These are phyloP conservation scores for Amanita phalloides DNA, from an alignment of 768 basidiomycete genomes.

Conservation along the genomic window DNA sequence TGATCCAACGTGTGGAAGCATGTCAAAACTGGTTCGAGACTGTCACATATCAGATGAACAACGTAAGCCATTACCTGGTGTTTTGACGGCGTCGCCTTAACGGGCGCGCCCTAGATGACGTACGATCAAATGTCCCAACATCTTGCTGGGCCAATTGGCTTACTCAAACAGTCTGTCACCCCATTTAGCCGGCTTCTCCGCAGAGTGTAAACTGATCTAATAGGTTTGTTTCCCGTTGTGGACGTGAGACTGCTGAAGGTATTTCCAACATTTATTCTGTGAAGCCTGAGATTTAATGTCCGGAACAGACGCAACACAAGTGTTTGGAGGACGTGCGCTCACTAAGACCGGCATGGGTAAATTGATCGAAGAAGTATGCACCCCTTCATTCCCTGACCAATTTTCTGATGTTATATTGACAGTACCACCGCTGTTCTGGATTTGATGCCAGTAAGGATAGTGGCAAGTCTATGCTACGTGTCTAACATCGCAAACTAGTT, in stretches of 20 bases:
- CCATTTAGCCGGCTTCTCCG: no score
- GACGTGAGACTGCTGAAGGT: constrained; percentile 66
- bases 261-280: background rate
- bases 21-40: constrained; percentile 86
- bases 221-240: constrained; percentile 59
- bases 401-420: constrained; percentile 1
- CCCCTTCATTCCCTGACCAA: constrained; percentile 1
- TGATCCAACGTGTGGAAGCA: constrained; percentile 85
- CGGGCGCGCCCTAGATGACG: constrained; percentile 47
- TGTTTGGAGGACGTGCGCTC: constrained; percentile 85
- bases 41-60: constrained; percentile 88
- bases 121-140: constrained; percentile 78
- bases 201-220: background rate
- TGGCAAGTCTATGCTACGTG: constrained; percentile 5
- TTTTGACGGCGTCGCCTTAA: background rate
- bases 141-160: constrained; percentile 80
- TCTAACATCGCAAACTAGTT: constrained; percentile 19
- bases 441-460: constrained; percentile 59
- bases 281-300: no score
- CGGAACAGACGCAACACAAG: constrained; percentile 55
- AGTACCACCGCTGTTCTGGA: constrained; percentile 78
- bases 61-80: constrained; percentile 34
- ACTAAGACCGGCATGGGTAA: constrained; percentile 85
- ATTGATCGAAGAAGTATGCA: constrained; percentile 60
- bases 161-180: constrained; percentile 70